Base-by-base conservation (phyloP, 73 alveolate genomes). In the Uronychia binucleata region DNA sequence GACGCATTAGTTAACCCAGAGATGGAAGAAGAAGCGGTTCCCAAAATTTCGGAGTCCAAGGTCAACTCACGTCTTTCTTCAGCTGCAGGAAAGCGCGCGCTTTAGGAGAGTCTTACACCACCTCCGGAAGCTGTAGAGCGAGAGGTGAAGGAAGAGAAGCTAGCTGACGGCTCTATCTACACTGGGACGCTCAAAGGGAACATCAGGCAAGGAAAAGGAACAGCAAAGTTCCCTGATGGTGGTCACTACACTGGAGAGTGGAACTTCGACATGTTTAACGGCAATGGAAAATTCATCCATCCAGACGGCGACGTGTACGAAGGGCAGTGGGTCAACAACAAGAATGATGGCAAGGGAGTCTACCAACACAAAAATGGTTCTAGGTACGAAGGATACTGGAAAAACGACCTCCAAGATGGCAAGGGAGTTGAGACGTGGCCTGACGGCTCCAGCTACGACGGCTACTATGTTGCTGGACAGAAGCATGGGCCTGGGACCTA, bases 271-370 rank as follows among this genome's bases (percentile, higher is more conserved):
- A 78, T 60, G 19, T 87, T 89, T 14, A 87, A 91, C 79, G 96
- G 96, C 34, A 82, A 87, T 82, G 96, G 96, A 13, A 89, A 91
- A 82, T 91, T 77, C 87, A 74, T n/a, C 58, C 92, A 87, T 78
- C 90, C 83, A 78, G 34, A 78, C 84, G 76, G 75, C 1, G 84
- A 74, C 1, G 34, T 33, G 34, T 78, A 78, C 34, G 84, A 78
- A 78, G 84, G 84, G 1, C 30, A 32, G 33, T 78, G 84, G 84
- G 76, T 35, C 0, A 35, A 35, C 1, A 33, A 78, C 26, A 5
- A 32, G 1, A 30, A 34, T 1, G 25, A 58, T 57, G 96, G 96
- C 0, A 87, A 86, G 59, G 96, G 96, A 74, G 82, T 86, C 0
- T 91, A 87, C 76, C 75, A 60, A 13, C 86, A 91, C 91, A 82